phyloP scores from a whole-genome alignment of 208 protist genomes.

The Wallacemonas sp. region DNA sequence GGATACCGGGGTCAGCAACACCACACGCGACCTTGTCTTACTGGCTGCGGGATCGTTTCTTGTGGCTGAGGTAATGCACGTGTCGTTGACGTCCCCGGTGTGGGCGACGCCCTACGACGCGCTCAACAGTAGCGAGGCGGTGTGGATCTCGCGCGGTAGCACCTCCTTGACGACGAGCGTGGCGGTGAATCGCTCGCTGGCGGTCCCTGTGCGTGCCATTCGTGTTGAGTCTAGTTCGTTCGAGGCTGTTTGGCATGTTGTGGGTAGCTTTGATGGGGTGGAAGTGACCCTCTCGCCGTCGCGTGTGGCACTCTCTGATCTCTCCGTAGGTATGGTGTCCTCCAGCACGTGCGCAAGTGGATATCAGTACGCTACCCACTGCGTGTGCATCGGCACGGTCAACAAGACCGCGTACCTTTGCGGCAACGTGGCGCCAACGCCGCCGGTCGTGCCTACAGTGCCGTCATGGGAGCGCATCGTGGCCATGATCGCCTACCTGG shows the following conservation, averaged over 20 bases:
- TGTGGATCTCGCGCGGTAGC: background rate
- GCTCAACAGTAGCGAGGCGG: background rate
- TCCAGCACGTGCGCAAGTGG: slow-evolving; percentile 44
- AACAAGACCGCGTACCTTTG: slow-evolving; percentile 34
- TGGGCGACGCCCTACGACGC: slow-evolving; percentile 12
- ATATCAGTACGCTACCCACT: slow-evolving; percentile 26
- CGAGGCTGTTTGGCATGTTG: slow-evolving; percentile 13
- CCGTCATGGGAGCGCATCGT: slow-evolving; percentile 18
- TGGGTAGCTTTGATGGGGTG: slow-evolving; percentile 37
- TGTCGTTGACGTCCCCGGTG: slow-evolving; percentile 21
- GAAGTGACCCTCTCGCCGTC: slow-evolving; percentile 21
- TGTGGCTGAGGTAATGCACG: background rate
- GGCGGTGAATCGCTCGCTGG: slow-evolving; percentile 5
- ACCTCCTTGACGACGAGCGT: background rate
- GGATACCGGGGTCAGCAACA: slow-evolving; percentile 1
- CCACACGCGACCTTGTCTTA: background rate
- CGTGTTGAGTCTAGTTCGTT: background rate
- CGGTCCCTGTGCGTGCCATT: background rate
- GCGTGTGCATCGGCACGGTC: slow-evolving; percentile 29
- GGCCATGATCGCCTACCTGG: slow-evolving; percentile 37
- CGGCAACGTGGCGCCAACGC: background rate
- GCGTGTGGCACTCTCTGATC: slow-evolving; percentile 49
- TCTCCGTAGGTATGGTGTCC: slow-evolving; percentile 44
- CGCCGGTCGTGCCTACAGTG: background rate
- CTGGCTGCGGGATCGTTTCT: slow-evolving; percentile 2